Evolutionary conservation across 2,329 filamentous ascomycete genomes (phyloP).

Genomic region (Emergomyces pasteurianus): DNA sequence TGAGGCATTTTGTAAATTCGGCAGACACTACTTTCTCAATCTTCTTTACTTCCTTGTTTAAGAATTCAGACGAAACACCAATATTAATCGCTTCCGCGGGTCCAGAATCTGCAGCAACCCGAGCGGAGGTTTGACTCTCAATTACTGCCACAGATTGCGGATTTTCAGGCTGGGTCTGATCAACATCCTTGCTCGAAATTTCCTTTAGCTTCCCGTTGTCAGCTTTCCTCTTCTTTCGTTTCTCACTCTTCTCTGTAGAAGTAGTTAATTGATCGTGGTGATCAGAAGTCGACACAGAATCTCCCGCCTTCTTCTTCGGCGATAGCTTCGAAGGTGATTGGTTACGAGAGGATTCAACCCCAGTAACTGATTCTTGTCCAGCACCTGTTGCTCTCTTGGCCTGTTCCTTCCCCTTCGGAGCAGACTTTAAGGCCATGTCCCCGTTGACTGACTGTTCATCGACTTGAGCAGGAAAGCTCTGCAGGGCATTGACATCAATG

Average conservation of each 20-base stretch:
- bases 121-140: background rate
- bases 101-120: background rate
- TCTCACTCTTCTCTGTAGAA: slow-evolving; percentile 48
- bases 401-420: slow-evolving; percentile 22
- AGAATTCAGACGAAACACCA: slow-evolving; percentile 39
- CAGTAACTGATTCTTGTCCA: slow-evolving; percentile 15
- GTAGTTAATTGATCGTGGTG: slow-evolving; percentile 18
- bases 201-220: slow-evolving; percentile 37
- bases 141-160: background rate
- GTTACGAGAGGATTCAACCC: slow-evolving; percentile 17
- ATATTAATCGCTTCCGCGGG: background rate
- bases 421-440: slow-evolving; percentile 15
- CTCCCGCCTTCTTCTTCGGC: slow-evolving; percentile 26
- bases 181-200: slow-evolving; percentile 10
- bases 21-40: slow-evolving; percentile 36
- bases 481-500: slow-evolving; percentile 62
- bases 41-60: slow-evolving; percentile 50
- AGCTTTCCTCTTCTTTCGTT: slow-evolving; percentile 55
- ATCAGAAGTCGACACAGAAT: slow-evolving; percentile 17
- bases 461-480: slow-evolving; percentile 33
- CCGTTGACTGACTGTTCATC: slow-evolving; percentile 37
- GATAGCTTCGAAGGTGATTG: slow-evolving; percentile 30
- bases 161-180: background rate
- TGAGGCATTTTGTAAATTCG: slow-evolving; percentile 37
- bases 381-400: slow-evolving; percentile 28